phyloP scores from a whole-genome alignment of 2,329 filamentous ascomycete species.

The Sporothrix luriei region DNA sequence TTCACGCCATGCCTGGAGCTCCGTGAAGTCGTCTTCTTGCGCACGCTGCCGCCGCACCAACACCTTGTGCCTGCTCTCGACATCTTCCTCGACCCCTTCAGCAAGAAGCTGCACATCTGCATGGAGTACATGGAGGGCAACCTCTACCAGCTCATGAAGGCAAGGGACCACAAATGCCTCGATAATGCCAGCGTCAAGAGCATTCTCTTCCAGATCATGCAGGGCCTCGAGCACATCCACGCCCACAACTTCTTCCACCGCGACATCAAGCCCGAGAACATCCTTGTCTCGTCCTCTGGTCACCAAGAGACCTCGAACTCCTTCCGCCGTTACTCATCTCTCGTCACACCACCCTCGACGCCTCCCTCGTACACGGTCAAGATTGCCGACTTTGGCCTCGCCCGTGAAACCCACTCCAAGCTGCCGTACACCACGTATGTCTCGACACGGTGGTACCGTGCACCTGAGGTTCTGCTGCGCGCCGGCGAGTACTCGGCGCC shows the following conservation, averaged over 20 bases:
- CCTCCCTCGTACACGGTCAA: constrained; percentile 95
- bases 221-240: constrained; percentile 95
- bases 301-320: constrained; percentile 79
- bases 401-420: constrained; percentile 95
- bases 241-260: constrained; percentile 97
- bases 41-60: constrained; percentile 81
- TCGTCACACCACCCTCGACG: constrained; percentile 93
- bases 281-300: constrained; percentile 88
- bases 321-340: constrained; percentile 87
- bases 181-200: constrained; percentile 94
- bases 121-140: constrained; percentile 99
- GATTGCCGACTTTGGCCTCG: constrained; percentile 96
- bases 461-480: constrained; percentile 88
- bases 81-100: constrained; percentile 96
- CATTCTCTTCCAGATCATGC: constrained; percentile 95
- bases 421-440: constrained; percentile 98
- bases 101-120: constrained; percentile 92
- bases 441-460: constrained; percentile 96
- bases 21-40: constrained; percentile 93
- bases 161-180: constrained; percentile 89
- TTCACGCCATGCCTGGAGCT: constrained; percentile 88
- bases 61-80: constrained; percentile 97
- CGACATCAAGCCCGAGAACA: constrained; percentile 99
- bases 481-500: constrained; percentile 97
- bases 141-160: constrained; percentile 98